Evolutionary conservation across 176 grass and related monocot genomes (phyloP).

Genomic region (Saccharum spontaneum): DNA sequence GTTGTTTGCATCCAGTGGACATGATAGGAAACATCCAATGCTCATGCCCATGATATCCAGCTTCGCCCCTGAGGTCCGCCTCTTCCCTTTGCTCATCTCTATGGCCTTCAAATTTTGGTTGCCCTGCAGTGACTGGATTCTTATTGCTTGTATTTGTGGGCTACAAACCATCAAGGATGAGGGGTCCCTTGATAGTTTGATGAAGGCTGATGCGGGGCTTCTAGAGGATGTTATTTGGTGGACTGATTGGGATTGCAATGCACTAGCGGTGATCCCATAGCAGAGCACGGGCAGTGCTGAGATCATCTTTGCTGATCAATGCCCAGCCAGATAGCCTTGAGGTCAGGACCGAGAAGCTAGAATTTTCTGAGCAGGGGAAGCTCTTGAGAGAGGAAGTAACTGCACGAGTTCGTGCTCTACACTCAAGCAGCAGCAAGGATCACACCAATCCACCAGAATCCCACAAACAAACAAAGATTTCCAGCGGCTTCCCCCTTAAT

Average conservation of each 20-base stretch:
- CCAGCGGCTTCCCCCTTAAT: not conserved
- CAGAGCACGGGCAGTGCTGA: not conserved
- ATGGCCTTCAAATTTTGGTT: not conserved
- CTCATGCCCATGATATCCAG: slow-evolving; percentile 54
- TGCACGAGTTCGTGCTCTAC: not conserved
- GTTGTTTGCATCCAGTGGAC: slow-evolving; percentile 27
- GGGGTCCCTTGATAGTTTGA: slow-evolving; percentile 12
- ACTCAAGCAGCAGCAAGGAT: slow-evolving; percentile 26
- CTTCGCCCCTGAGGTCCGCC: slow-evolving; percentile 18
- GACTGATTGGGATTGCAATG: not conserved
- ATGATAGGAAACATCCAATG: slow-evolving; percentile 42
- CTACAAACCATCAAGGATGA: slow-evolving; percentile 18
- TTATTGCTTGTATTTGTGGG: not conserved
- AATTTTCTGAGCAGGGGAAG: not conserved
- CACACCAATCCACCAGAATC: slow-evolving; percentile 21
- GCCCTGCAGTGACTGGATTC: not conserved
- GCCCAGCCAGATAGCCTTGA: not conserved
- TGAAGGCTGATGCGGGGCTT: not conserved
- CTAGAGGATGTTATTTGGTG: not conserved
- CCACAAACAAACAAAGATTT: slow-evolving; percentile 23
- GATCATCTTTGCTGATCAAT: slow-evolving; percentile 15
- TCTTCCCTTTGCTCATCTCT: slow-evolving; percentile 26
- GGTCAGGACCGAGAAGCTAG: not conserved
- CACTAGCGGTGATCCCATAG: not conserved
- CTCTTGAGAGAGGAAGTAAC: slow-evolving; percentile 10